Evolutionary conservation across 2,329 filamentous ascomycete species (phyloP), one percentile per base, ranked within the genome.

Genomic region (Akanthomyces muscarius): DNA sequence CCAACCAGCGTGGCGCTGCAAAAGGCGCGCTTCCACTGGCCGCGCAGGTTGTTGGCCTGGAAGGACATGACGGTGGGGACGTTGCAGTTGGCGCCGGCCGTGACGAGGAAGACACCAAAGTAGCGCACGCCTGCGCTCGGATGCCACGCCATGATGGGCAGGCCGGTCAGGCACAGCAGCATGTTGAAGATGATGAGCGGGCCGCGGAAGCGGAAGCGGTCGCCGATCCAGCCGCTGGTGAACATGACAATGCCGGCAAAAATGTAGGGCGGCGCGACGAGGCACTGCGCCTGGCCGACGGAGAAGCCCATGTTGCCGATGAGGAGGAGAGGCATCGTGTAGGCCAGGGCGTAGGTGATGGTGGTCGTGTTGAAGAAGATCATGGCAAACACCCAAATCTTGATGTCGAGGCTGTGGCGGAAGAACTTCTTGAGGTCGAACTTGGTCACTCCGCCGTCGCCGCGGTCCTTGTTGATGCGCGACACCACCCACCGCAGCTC

Each of bases 11-110:
- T 89, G 2, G 91, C 89, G 64, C 86, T 90, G 72, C 86, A 88
- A 68, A 95, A 88, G 0, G 91, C 91, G 54, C 92, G 86, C 78
- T 94, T 96, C 90, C 91, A 96, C 76, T 95, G 91, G 0, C 91
- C 91, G 60, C 90, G 87, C 70, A 96, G 89, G 75, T 96, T 96
- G 77, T 94, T 95, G 48, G 90, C 90, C 77, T 94, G 91, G 77
- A 91, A 95, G 0, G 90, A 84, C 78, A 96, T 86, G 52, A 86
- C 80, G 1, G 86, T 81, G 0, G 92, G 91, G 5, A 94, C 81
- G 72, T 95, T 95, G 67, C 87, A 84, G 74, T 92, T 92, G 66
- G 88, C 86, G 8, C 89, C 91, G 0, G 89, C 89, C 0, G 89
- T 89, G n/a, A 86, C 83, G 54, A 93, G 77, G 77, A 93, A 93